Base-by-base conservation (phyloP, 345 rosid genomes). In the Brassica juncea region DNA sequence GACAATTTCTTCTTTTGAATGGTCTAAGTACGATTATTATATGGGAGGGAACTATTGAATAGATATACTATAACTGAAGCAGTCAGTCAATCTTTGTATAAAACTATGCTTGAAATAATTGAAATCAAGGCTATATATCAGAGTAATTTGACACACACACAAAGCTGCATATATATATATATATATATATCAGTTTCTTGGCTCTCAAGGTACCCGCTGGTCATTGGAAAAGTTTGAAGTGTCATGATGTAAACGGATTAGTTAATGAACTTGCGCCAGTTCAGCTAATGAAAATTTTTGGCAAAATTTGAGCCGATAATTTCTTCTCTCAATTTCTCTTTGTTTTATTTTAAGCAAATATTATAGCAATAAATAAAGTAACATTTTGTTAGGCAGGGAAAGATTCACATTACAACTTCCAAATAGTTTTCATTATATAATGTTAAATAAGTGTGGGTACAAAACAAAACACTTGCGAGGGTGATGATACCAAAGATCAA, bases 361-460 rank as follows among this genome's bases (percentile, higher is more conserved):
- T 37, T 37, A 37, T 37, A 37, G 9, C 11, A 9, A 37, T 10
- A 37, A 9, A 37, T 10, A 37, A 8, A 37, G 44, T 37, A 8
- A 39, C 47, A 39, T 39, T 37, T 49, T 49, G 19, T 3, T 2
- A 58, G 61, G 2, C 7, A 58, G 32, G 39, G 78, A 55, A 54
- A 55, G 11, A 42, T 77, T 61, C 64, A 34, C 6, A 62, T 2
- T 31, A 68, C 34, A 39, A 60, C 37, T 77, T 77, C 70, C 44
- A 70, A 34, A 63, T 37, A 71, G 52, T 3, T 57, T 52, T 72
- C 66, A 42, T 66, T 57, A 66, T 54, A 54, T 14, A 54, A 44
- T 67, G 73, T 42, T 72, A 72, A 39, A 6, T 15, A 58, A n/a
- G 73, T 72, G 30, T 54, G 60, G 69, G 42, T 73, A 79, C 58